Evolutionary conservation across 257 asterid genomes (phyloP).

Genomic region (Nicotiana otophora): DNA sequence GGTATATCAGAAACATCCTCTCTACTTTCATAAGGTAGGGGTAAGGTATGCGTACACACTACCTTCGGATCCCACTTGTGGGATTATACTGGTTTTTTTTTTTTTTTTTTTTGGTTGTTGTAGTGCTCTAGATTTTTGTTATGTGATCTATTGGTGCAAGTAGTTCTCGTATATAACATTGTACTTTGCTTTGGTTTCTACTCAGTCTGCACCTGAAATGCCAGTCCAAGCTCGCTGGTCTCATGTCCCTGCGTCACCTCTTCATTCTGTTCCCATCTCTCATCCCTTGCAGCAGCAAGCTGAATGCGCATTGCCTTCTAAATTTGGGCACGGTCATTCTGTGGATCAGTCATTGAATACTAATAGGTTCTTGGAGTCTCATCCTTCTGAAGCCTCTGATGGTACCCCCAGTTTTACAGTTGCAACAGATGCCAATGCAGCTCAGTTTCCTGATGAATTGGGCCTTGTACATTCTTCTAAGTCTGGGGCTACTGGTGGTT

Average conservation of each 20-base stretch:
- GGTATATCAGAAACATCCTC: too few relatives aligned
- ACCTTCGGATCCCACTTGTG: too few relatives aligned
- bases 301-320: conserved; percentile 51
- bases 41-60: too few relatives aligned
- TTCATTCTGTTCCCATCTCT: conserved; percentile 55
- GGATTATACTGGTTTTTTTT: too few relatives aligned
- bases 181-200: not conserved
- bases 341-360: conserved; percentile 45
- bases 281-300: conserved; percentile 64
- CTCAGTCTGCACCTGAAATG: conserved; percentile 68
- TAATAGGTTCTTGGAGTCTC: conserved; percentile 51
- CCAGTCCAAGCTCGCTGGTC: conserved; percentile 81
- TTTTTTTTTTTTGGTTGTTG: too few relatives aligned
- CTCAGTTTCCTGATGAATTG: conserved; percentile 44
- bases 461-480: conserved; percentile 45
- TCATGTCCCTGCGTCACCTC: conserved; percentile 57
- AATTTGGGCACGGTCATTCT: conserved; percentile 42
- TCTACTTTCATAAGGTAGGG: too few relatives aligned
- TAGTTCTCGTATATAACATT: not conserved
- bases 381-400: conserved; percentile 43
- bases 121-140: not conserved
- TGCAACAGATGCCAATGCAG: conserved; percentile 32
- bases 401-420: conserved; percentile 32
- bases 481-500: conserved; percentile 28
- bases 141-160: not conserved